phyloP scores from a whole-genome alignment of 176 grass and related monocot species.

The Hyparrhenia diplandra region DNA sequence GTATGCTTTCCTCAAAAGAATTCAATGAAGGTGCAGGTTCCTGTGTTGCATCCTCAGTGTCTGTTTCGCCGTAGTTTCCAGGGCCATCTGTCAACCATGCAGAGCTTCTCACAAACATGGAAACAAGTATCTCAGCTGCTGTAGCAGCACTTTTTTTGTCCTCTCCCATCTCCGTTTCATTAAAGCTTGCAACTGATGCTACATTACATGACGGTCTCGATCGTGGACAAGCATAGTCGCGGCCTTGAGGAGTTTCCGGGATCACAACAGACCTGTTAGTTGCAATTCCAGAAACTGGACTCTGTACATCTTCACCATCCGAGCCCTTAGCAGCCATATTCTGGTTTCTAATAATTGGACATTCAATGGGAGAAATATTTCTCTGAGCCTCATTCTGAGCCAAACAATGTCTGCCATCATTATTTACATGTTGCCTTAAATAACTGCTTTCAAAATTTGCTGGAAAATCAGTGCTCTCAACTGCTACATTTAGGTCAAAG shows the following conservation, averaged over 20 bases:
- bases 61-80: conserved; percentile 1
- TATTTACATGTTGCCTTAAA: background rate
- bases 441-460: conserved; percentile 13
- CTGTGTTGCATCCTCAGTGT: background rate
- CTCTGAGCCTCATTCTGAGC: background rate
- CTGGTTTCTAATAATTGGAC: conserved; percentile 1
- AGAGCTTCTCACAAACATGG: conserved; percentile 39
- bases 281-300: conserved; percentile 2
- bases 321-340: background rate
- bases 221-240: conserved; percentile 12
- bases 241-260: conserved; percentile 33
- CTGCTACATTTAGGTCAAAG: conserved; percentile 53
- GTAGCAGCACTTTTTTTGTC: conserved; percentile 20
- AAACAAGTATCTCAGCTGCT: conserved; percentile 76
- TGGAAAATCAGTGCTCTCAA: conserved; percentile 47
- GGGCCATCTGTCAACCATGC: background rate
- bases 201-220: background rate
- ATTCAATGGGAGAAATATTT: conserved; percentile 16
- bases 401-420: background rate
- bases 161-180: conserved; percentile 2
- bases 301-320: background rate
- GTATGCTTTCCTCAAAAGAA: conserved; percentile 58
- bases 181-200: background rate
- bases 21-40: conserved; percentile 37
- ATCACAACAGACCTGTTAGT: conserved; percentile 18